Evolutionary conservation across 2,329 filamentous ascomycete genomes (phyloP).

Genomic region (Aspergillus fischeri): DNA sequence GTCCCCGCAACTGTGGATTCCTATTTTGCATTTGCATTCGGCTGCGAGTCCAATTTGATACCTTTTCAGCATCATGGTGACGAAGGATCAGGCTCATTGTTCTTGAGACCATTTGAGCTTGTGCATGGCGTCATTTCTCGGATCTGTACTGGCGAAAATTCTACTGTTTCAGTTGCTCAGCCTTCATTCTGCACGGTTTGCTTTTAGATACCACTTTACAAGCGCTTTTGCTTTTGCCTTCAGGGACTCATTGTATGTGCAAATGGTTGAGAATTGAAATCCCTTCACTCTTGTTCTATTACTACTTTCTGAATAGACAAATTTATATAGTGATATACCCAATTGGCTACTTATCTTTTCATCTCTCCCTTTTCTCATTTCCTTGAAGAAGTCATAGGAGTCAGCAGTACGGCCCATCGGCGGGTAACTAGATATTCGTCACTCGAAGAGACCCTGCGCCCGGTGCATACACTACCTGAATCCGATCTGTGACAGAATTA

Average conservation of each 20-base stretch:
- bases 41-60: slow-evolving; percentile 21
- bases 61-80: slow-evolving; percentile 22
- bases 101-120: slow-evolving; percentile 17
- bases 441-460: background rate
- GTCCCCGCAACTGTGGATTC: background rate
- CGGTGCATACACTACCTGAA: background rate
- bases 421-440: background rate
- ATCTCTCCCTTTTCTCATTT: background rate
- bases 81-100: slow-evolving; percentile 19
- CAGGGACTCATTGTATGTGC: background rate
- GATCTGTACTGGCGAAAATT: slow-evolving; percentile 16
- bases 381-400: background rate
- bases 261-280: background rate
- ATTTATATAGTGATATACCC: slow-evolving; percentile 2
- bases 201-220: slow-evolving; percentile 1
- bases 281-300: background rate
- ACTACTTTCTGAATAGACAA: slow-evolving; percentile 1
- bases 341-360: background rate
- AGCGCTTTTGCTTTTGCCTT: background rate
- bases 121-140: slow-evolving; percentile 26
- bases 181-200: background rate
- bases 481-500: background rate
- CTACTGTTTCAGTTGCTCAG: slow-evolving; percentile 1
- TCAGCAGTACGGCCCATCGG: background rate
- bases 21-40: slow-evolving; percentile 12